Percentiles rank a stretch among this genome's conserved stretches.
phyloP scores from a whole-genome alignment of 1,284 basidiomycete genomes.

The Moniliella sp. region DNA sequence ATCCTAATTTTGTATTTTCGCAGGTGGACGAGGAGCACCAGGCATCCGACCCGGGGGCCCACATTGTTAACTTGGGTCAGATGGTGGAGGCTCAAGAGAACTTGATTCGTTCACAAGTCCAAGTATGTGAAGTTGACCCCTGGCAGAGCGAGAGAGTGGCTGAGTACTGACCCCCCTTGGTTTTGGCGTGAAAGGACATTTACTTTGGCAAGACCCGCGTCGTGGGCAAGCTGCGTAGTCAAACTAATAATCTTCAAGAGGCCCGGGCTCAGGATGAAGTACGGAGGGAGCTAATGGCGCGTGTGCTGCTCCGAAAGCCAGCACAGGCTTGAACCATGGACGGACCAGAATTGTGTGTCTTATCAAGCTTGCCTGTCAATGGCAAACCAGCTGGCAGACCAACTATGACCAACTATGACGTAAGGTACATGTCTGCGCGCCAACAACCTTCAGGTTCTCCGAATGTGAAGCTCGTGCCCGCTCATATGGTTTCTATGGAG shows the following conservation, averaged over 20 bases:
- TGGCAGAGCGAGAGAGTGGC: not conserved
- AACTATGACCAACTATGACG: too few species aligned
- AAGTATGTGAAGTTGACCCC: not conserved
- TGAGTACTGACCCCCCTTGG: not conserved
- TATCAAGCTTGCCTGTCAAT: too few species aligned
- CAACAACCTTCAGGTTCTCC: too few species aligned
- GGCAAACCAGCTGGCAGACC: too few species aligned
- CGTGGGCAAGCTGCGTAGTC: slow-evolving; percentile 65
- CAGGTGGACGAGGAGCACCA: not conserved
- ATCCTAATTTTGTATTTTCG: too few species aligned
- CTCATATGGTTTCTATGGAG: too few species aligned
- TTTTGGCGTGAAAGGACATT: not conserved
- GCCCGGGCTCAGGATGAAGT: slow-evolving; percentile 59
- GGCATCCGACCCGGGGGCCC: slow-evolving; percentile 35
- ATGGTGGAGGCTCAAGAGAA: slow-evolving; percentile 98
- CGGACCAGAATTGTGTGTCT: too few species aligned
- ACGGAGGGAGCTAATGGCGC: slow-evolving; percentile 75
- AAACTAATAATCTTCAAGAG: slow-evolving; percentile 65
- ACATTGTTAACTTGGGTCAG: slow-evolving; percentile 72
- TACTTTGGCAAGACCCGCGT: slow-evolving; percentile 64
- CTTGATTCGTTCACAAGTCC: slow-evolving; percentile 53
- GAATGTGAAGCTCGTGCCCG: too few species aligned
- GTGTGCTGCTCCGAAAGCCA: too few species aligned
- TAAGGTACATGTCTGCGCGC: too few species aligned
- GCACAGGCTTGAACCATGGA: too few species aligned